Evolutionary conservation across 345 rosid genomes (phyloP), one percentile per base, ranked within the genome.

Genomic region (Salix purpurea): DNA sequence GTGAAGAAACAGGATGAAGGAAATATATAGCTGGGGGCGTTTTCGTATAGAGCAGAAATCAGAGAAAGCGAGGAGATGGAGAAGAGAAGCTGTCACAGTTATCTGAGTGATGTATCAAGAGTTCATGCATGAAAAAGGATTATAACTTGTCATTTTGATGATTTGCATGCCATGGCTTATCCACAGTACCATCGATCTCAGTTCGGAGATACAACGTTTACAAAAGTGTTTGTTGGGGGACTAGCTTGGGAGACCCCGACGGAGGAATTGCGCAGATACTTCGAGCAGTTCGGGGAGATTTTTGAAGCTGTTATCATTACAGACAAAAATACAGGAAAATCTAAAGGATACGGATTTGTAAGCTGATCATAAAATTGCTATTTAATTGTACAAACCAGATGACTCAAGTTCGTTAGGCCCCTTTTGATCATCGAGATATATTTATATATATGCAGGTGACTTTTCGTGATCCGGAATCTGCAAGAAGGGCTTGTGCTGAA

Each of bases 261-360:
- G 8, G 94, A 90, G 37, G 94, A 91, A 77, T 87, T 94, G 97
- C 91, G 90, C 23, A 83, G 83, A 67, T 89, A 92, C 84, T 94
- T 94, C 60, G 92, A 91, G 73, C 95, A 88, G 83, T 94, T 94
- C 58, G 98, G 98, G 7, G 97, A 94, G 70, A 94, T 92, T 88
- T 97, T 94, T 46, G 98, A 94, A 86, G 97, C 98, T 61, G 98
- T 92, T 80, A 89, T 94, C 77, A 94, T 94, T 76, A 78, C 84
- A 18, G 98, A 94, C 64, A 94, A 90, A 82, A 85, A 78, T 75
- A 90, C 98, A 8, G 97, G 89, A 16, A 94, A 94, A 84, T 94
- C 98, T 58, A 94, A 94, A 85, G 98, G 98, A 77, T 92, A 94
- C 46, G 97, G 98, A 69, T 94, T 94, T 77, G 98, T 94, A 89